Conservation (phyloP, 2,329 filamentous ascomycete genomes). For the Arthrobotrys megalospora region DNA sequence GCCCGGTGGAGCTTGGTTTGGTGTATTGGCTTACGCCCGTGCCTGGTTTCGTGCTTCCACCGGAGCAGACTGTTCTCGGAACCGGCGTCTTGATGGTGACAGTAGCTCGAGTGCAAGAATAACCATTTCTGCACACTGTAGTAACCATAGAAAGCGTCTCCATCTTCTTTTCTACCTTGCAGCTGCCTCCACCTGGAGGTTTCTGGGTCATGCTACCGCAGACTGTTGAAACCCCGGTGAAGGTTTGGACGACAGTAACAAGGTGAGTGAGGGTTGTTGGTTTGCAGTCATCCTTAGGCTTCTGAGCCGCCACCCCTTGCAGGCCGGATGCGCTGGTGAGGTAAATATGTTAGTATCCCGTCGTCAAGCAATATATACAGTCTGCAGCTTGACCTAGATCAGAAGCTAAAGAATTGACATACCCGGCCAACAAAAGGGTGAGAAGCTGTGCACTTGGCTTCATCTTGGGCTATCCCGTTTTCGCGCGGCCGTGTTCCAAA, state of each 20-base stretch:
- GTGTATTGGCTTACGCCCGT: background rate
- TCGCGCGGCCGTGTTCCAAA: conserved; percentile 9
- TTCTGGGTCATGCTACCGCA: background rate
- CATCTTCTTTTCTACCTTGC: background rate
- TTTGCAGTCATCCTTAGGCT: background rate
- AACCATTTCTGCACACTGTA: background rate
- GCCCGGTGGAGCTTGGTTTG: background rate
- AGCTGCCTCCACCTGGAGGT: conserved; percentile 1
- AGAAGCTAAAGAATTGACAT: background rate
- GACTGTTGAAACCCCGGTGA: background rate
- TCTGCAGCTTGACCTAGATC: background rate
- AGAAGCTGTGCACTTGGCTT: conserved; percentile 8
- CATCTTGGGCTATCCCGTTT: conserved; percentile 19
- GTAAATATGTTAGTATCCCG: background rate
- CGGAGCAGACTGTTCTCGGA: background rate
- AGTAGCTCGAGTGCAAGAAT: background rate
- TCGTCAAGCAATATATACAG: background rate
- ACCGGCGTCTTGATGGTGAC: background rate
- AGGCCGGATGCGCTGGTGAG: conserved; percentile 11
- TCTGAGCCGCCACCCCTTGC: conserved; percentile 6
- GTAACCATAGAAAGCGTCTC: conserved; percentile 6
- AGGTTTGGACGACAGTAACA: conserved; percentile 11
- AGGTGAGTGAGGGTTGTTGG: background rate
- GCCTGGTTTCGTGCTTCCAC: background rate
- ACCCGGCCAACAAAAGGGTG: conserved; percentile 19